Evolutionary conservation across 176 grass and related monocot species (phyloP), one percentile per base, ranked within the genome.

Genomic region (Rhipidocladum racemiflorum): DNA sequence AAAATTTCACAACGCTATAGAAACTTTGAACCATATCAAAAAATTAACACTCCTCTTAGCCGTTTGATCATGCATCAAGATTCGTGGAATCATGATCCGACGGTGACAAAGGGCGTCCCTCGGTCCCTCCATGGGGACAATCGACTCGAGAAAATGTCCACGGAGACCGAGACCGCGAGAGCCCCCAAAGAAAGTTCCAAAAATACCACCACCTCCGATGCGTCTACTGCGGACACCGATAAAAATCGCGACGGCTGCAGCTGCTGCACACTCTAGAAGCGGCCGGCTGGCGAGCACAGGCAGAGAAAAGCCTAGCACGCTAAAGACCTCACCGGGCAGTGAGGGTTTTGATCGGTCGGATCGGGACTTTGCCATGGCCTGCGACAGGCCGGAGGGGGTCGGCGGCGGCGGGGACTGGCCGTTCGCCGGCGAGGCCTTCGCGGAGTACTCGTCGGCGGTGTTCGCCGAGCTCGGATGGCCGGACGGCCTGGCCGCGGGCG

Each of bases 361-460:
- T 61, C 65, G 48, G 12, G 5, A 29, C 0, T n/a, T 21, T 17
- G 23, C 29, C 38, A 91, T 91, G 86, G 81, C 74, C 61, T 83
- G 82, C 1, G 85, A 81, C 3, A 23, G 71, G 43, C n/a, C 35
- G 61, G 88, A 78, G 2, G 60, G 70, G 23, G 78, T 49, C 48
- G 51, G 46, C 6, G 81, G 81, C 10, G 81, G 78, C 4, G 88
- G 75, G 11, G 85, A 70, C 25, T 92, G 90, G 90, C 75, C 83
- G 53, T 96, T 91, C 72, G 50, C 61, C 6, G 85, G 70, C 35
- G 86, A 90, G 17, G 76, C 40, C 40, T 90, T 86, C 21, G 13
- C n/a, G 39, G 87, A 89, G 32, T 79, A 80, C 78, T 84, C 91
- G n/a, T 93, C 89, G 17, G 72, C 76, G n/a, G n/a, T 85, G 10